These are phyloP conservation scores for Jacaranda mimosifolia DNA, from an alignment of 257 asterid genomes.

Conservation along the genomic window DNA sequence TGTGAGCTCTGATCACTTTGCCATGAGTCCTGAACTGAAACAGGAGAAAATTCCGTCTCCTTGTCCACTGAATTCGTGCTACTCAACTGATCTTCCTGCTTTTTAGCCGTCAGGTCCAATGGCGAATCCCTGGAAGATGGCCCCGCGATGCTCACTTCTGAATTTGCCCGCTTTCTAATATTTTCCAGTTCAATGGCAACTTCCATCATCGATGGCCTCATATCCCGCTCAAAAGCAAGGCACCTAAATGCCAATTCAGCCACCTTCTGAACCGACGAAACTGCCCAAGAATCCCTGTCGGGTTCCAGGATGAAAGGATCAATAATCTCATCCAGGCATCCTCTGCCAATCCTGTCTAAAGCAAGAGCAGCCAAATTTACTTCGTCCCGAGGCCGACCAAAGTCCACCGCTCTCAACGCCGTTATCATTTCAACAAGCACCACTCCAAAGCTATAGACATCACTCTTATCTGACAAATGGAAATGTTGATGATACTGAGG, in stretches of 20 bases:
- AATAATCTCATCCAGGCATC: conserved; percentile 49
- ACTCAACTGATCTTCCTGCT: conserved; percentile 27
- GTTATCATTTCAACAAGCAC: conserved; percentile 63
- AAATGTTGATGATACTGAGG: conserved; percentile 65
- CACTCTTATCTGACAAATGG: conserved; percentile 65
- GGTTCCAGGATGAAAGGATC: conserved; percentile 47
- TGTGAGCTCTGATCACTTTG: conserved; percentile 61
- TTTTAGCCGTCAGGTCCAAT: background rate
- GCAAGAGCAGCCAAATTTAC: conserved; percentile 57
- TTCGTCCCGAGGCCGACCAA: conserved; percentile 47
- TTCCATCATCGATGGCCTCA: conserved; percentile 69
- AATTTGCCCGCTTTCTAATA: conserved; percentile 42
- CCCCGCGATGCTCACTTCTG: conserved; percentile 31
- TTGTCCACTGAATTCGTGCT: conserved; percentile 37
- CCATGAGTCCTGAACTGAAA: conserved; percentile 50
- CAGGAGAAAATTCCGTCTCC: conserved; percentile 46
- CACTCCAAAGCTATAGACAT: conserved; percentile 64
- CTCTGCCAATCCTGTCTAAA: conserved; percentile 55
- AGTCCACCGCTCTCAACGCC: conserved; percentile 54
- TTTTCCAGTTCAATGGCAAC: conserved; percentile 61
- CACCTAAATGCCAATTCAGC: conserved; percentile 66
- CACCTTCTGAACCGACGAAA: conserved; percentile 47
- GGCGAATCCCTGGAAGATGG: conserved; percentile 40
- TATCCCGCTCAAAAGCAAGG: conserved; percentile 58
- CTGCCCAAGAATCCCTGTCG: conserved; percentile 39